Evolutionary conservation across 1,139 yeast species (phyloP), one percentile per base, ranked within the genome.

Genomic region (Protomyces pachydermus): DNA sequence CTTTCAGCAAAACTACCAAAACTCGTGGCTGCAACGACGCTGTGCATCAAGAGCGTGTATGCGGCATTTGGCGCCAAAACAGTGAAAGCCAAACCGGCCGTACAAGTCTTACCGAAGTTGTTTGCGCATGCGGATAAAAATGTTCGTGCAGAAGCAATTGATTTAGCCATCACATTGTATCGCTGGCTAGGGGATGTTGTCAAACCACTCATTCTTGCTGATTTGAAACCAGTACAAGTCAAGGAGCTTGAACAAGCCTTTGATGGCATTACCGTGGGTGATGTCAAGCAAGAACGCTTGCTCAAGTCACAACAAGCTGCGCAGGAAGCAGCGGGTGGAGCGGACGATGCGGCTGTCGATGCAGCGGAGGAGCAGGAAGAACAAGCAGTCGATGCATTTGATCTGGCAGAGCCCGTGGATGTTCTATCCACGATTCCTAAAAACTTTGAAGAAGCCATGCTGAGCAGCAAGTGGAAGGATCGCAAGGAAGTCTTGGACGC

Each of bases 221-320:
- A 84, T 38, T 79, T 93, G 73, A 93, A 93, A 73, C 96, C 97
- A 0, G 90, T 91, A 14, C 98, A 93, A 74, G 95, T 90, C 74
- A 88, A 87, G 70, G 98, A 93, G 71, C 79, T 95, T 66, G 80
- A 84, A 3, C 82, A 83, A 50, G 85, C 81, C 20, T 90, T 93
- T 74, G 87, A 81, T 42, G 79, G 78, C 57, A 80, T 82, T 34
- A 76, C 77, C 62, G 79, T 73, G 61, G 79, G 76, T 4, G 69
- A 74, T 2, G 84, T 86, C 0, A 79, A 76, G 9, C 93, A 87
- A 68, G 77, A 78, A 60, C 78, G 95, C 67, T 75, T 80, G 12
- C 79, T 91, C 16, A 79, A 81, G 65, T 74, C 81, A 0, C 89
- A 87, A 70, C 75, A 75, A 61, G 77, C 74, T 18, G 76, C 76